Percentiles rank a stretch among this genome's conserved stretches.
These are phyloP conservation scores for Penicillium dipodomyicola DNA, from an alignment of 495 filamentous ascomycete species.

Conservation along the genomic window DNA sequence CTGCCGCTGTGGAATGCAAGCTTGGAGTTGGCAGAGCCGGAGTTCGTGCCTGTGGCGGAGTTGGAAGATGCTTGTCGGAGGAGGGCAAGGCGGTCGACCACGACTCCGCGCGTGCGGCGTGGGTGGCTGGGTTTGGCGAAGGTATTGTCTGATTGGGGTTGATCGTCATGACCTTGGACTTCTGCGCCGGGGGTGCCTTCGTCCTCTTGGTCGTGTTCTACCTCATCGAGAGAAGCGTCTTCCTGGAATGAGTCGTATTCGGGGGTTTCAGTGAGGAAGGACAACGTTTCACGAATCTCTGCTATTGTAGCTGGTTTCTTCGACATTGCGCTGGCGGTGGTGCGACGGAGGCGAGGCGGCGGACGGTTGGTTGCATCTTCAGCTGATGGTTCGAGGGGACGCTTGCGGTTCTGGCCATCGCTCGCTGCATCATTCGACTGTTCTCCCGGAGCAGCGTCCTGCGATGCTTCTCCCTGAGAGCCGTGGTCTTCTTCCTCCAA, in stretches of 20 bases:
- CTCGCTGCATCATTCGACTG: constrained; percentile 25
- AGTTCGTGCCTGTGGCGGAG: constrained; percentile 46
- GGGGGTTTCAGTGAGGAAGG: constrained; percentile 75
- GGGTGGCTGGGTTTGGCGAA: constrained; percentile 42
- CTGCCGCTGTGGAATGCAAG: constrained; percentile 61
- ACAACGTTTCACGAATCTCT: constrained; percentile 77
- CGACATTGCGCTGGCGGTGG: constrained; percentile 49
- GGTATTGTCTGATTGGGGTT: constrained; percentile 28
- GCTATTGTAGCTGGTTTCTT: constrained; percentile 67
- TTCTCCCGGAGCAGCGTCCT: constrained; percentile 35
- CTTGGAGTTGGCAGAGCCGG: constrained; percentile 40
- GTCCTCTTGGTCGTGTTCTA: constrained; percentile 37
- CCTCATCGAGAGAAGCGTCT: constrained; percentile 42
- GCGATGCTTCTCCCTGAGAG: constrained; percentile 45
- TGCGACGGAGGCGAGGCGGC: constrained; percentile 64
- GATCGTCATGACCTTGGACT: constrained; percentile 36
- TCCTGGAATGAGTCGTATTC: constrained; percentile 54
- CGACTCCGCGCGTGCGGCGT: constrained; percentile 50
- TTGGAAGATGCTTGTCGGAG: constrained; percentile 63
- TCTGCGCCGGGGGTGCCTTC: constrained; percentile 37
- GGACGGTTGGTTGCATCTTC: constrained; percentile 53
- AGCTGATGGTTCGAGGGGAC: constrained; percentile 45
- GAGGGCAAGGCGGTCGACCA: constrained; percentile 81
- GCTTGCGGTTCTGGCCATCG: constrained; percentile 54
- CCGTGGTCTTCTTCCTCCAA: constrained; percentile 52